Evolutionary conservation across 1,284 basidiomycete genomes (phyloP), one percentile per base, ranked within the genome.

Genomic region (Marasmius fiardii): DNA sequence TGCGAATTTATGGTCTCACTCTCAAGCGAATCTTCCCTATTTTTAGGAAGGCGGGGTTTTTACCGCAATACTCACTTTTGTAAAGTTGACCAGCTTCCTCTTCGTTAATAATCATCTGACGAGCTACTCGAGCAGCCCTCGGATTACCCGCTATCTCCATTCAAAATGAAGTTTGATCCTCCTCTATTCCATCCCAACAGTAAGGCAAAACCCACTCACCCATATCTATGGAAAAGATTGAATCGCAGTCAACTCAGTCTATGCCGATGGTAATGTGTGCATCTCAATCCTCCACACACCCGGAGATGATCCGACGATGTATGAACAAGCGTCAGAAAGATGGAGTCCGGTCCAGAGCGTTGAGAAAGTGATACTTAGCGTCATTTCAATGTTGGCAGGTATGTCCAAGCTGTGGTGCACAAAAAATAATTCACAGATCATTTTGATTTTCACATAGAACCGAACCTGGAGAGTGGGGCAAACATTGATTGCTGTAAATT

Each of bases 291-390:
- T 99, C 35, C 97, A 99, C 69, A 92, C 94, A 0, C 95, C 97
- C 0, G 97, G 97, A 8, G 97, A 99, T 69, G 97, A 92, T 65
- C 90, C 90, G 23, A 88, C 85, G 57, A 88, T 89, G 82, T 92
- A 92, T 65, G 97, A 99, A 70, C 86, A 90, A 59, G 95, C 96
- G 0, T 94, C 91, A 24, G 97, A 99, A 70, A 85, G 97, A 43
- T 99, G 97, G 97, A 95, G 92, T 58, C 97, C 97, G 16, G 95
- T 99, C 0, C 94, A 97, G 74, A 92, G 90, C 66, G 93, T 99
- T 43, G 93, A 99, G 75, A 98, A 97, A 71, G 97, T 99, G 58
- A 82, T 95, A 54, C 78, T 99, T 5, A 95, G 92, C 63, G 96
- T 99, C 20, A 88, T 99, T 62, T 96, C 93, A 54, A 98, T 99